Percentiles rank a stretch among this genome's conserved stretches.
phyloP scores from a whole-genome alignment of 1,284 basidiomycete genomes.

The Tilletia walkeri region DNA sequence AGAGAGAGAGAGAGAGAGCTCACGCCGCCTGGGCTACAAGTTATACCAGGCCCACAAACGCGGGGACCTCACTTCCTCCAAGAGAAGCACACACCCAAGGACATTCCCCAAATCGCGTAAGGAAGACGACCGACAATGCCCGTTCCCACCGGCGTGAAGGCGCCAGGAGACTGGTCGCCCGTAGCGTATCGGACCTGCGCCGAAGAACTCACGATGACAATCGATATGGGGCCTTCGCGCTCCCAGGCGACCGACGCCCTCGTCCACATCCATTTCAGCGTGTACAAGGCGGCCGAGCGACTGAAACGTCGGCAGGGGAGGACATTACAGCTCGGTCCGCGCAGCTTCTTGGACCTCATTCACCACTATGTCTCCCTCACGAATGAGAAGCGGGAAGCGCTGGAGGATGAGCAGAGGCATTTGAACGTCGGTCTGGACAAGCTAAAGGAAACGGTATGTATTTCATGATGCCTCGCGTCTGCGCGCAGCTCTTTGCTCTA shows the following conservation, averaged over 20 bases:
- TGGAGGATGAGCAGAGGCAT: conserved; percentile 98
- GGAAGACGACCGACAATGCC: neutral
- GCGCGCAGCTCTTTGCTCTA: neutral
- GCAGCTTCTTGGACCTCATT: conserved; percentile 98
- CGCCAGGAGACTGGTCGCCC: conserved; percentile 54
- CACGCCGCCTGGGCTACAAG: too few species aligned
- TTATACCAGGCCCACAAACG: too few species aligned
- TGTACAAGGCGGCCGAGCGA: conserved; percentile 83
- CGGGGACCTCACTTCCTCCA: too few species aligned
- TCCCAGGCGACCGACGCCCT: conserved; percentile 78
- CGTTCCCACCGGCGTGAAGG: conserved; percentile 27
- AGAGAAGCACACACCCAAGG: too few species aligned
- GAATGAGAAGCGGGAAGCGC: conserved; percentile 94
- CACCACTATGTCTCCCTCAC: conserved; percentile 96
- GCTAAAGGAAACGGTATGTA: conserved; percentile 75
- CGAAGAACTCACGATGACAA: conserved; percentile 44
- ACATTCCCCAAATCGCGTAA: too few species aligned
- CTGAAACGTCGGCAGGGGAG: conserved; percentile 87
- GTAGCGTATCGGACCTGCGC: conserved; percentile 53
- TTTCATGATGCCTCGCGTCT: too few species aligned
- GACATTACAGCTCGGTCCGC: conserved; percentile 93
- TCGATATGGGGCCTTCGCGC: conserved; percentile 49
- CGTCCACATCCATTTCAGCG: conserved; percentile 85
- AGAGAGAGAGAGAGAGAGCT: too few species aligned
- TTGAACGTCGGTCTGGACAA: conserved; percentile 98